Conservation (phyloP, 345 rosid species). For the Rhodamnia argentea region DNA sequence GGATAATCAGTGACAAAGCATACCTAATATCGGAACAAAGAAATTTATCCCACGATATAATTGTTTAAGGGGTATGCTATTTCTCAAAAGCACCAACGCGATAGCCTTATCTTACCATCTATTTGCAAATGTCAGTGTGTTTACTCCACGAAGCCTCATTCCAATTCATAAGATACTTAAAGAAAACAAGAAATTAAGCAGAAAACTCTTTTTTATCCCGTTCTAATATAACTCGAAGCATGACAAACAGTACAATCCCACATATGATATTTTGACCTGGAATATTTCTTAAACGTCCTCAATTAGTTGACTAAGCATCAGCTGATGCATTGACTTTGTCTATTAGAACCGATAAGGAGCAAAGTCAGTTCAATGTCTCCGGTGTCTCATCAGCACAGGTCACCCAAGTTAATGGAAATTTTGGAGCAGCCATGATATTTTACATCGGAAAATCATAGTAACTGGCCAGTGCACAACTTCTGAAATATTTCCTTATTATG, state of each 20-base stretch:
- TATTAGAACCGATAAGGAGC: background rate
- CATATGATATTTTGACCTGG: background rate
- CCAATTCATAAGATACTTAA: background rate
- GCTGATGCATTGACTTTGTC: background rate
- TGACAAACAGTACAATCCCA: background rate
- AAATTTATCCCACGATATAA: background rate
- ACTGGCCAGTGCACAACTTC: background rate
- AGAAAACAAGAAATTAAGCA: background rate
- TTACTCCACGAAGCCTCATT: background rate
- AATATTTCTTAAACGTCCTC: background rate
- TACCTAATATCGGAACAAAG: background rate
- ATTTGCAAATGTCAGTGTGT: background rate
- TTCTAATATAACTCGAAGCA: background rate
- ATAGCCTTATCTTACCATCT: background rate
- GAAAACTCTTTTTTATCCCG: background rate
- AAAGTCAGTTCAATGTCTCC: too few relatives aligned
- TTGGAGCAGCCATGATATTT: background rate
- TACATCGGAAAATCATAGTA: background rate
- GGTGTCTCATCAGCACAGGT: background rate
- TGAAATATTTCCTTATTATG: background rate
- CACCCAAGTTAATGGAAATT: background rate
- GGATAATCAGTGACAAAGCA: background rate
- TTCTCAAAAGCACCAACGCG: background rate
- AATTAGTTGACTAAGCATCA: background rate
- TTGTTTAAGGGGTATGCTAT: background rate